These are phyloP conservation scores for Leccinum variicolor DNA, from an alignment of 768 basidiomycete genomes.

Conservation along the genomic window DNA sequence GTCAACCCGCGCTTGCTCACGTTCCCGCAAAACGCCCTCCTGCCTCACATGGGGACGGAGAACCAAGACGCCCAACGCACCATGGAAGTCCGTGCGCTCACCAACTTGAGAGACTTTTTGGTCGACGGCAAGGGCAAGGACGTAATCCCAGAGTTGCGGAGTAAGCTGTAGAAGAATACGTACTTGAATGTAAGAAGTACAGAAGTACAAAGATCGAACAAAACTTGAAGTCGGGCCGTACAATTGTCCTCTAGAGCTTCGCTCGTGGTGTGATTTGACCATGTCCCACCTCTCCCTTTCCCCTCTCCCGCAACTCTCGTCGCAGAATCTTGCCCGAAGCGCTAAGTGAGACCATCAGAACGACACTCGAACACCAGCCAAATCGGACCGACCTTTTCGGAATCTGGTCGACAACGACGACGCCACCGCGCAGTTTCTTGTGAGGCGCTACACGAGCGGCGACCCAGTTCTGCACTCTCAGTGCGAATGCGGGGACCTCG, in stretches of 20 bases:
- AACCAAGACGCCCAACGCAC: constrained; percentile 73
- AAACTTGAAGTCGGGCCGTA: too few relatives aligned
- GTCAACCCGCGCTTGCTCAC: constrained; percentile 75
- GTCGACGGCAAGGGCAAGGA: constrained; percentile 61
- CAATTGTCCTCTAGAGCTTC: constrained; percentile 14
- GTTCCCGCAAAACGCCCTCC: constrained; percentile 79
- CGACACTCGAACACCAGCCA: not conserved
- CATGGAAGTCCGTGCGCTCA: constrained; percentile 85
- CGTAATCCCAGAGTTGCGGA: constrained; percentile 53
- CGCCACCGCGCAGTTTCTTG: constrained; percentile 75
- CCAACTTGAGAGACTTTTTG: constrained; percentile 72
- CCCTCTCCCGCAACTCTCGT: constrained; percentile 67
- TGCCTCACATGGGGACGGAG: constrained; percentile 93
- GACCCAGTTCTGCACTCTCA: constrained; percentile 64
- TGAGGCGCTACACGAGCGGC: constrained; percentile 65
- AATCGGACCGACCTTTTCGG: constrained; percentile 27
- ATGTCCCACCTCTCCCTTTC: constrained; percentile 47
- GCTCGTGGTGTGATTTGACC: constrained; percentile 19
- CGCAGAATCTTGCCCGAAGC: constrained; percentile 87
- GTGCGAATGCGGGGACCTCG: constrained; percentile 34
- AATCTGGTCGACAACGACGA: constrained; percentile 51
- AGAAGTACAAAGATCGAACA: not conserved
- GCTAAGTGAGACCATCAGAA: constrained; percentile 21
- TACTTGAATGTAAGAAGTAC: not conserved
- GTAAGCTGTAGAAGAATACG: constrained; percentile 14